Evolutionary conservation across 495 filamentous ascomycete genomes (phyloP).

Genomic region (Penicillium subrubescens): DNA sequence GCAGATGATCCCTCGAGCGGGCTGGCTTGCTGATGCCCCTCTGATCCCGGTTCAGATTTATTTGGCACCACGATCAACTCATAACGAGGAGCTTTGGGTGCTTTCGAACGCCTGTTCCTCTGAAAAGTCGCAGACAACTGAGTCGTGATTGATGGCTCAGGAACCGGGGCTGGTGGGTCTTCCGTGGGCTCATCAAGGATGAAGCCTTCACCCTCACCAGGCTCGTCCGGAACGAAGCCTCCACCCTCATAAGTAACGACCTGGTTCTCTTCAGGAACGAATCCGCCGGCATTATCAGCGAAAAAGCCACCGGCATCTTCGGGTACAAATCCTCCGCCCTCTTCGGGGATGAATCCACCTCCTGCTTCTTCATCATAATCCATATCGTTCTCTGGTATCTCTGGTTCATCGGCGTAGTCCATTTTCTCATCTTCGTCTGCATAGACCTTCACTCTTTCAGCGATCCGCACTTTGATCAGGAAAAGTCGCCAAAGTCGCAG

Average conservation of each 20-base stretch:
- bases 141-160: neutral
- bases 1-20: slow-evolving; percentile 23
- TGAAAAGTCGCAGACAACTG: neutral
- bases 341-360: slow-evolving; percentile 34
- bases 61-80: slow-evolving; percentile 38
- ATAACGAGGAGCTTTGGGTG: slow-evolving; percentile 25
- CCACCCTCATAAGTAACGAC: neutral
- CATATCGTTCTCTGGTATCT: slow-evolving; percentile 12
- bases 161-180: neutral
- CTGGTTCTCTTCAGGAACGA: neutral
- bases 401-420: slow-evolving; percentile 23
- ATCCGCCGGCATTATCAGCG: slow-evolving; percentile 20
- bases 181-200: slow-evolving; percentile 23
- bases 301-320: slow-evolving; percentile 22
- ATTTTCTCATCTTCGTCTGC: slow-evolving; percentile 52
- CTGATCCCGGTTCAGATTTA: neutral
- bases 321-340: neutral
- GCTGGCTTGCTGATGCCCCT: neutral
- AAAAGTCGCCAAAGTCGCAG: slow-evolving; percentile 78
- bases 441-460: slow-evolving; percentile 71
- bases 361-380: slow-evolving; percentile 33
- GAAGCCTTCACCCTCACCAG: slow-evolving; percentile 21
- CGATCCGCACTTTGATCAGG: slow-evolving; percentile 73
- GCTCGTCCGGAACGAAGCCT: neutral
- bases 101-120: neutral